These are phyloP conservation scores for Priceomyces melissophilus DNA, from an alignment of 805 yeast genomes.

Conservation along the genomic window DNA sequence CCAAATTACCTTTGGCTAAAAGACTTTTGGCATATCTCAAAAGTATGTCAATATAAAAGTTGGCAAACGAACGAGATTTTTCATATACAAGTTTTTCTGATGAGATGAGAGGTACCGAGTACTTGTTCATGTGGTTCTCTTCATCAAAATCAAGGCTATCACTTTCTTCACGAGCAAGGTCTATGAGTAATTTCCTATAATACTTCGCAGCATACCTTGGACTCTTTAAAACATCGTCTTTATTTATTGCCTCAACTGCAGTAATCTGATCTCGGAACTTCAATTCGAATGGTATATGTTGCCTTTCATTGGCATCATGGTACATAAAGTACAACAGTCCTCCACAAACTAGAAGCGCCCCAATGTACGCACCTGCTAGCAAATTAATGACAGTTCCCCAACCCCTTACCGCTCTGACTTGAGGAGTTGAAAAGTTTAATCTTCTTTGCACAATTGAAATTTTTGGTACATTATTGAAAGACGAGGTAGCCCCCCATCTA, in stretches of 20 bases:
- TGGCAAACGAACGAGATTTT: conserved; percentile 31
- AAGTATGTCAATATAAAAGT: conserved; percentile 42
- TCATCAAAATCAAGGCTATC: conserved; percentile 26
- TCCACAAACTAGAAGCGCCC: conserved; percentile 35
- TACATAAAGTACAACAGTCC: conserved; percentile 39
- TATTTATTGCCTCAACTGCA: conserved; percentile 41
- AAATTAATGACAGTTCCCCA: conserved; percentile 34
- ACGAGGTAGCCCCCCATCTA: too few species aligned
- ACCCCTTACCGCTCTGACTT: conserved; percentile 17
- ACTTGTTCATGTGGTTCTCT: conserved; percentile 19
- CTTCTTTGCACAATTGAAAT: conserved; percentile 7
- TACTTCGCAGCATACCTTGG: conserved; percentile 44
- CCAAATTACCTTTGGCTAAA: conserved; percentile 37
- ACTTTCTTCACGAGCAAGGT: conserved; percentile 26
- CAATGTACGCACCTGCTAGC: conserved; percentile 42
- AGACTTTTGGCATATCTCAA: conserved; percentile 39
- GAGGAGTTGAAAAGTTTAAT: conserved; percentile 16
- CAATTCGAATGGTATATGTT: conserved; percentile 39
- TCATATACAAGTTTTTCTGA: conserved; percentile 25
- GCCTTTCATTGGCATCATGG: conserved; percentile 36
- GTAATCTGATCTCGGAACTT: conserved; percentile 28
- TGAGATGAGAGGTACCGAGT: conserved; percentile 32
- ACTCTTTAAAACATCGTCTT: conserved; percentile 40
- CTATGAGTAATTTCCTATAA: conserved; percentile 35
- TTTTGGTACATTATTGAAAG: not conserved